Percentiles rank a stretch among this genome's conserved stretches.
These are phyloP conservation scores for Dothiorella sarmentorum DNA, from an alignment of 2,329 filamentous ascomycete species.

Conservation along the genomic window DNA sequence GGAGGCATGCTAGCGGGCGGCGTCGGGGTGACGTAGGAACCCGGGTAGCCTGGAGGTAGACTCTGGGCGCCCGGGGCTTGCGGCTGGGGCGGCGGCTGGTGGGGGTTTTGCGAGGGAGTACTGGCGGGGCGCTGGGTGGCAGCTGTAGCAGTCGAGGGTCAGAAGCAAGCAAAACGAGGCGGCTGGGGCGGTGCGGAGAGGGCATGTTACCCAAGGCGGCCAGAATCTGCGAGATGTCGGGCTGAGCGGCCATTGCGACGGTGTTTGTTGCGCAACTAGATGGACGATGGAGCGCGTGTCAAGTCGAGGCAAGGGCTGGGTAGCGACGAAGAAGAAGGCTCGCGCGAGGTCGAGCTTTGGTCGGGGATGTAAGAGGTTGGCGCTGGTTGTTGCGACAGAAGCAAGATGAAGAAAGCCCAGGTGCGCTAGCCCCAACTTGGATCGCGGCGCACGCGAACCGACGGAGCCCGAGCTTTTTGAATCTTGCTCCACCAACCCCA, in stretches of 20 bases:
- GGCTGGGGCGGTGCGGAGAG: neutral
- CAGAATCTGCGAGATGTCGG: slow-evolving; percentile 39
- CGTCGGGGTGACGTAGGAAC: slow-evolving; percentile 38
- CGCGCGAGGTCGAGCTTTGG: slow-evolving; percentile 6
- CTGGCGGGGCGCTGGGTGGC: slow-evolving; percentile 50
- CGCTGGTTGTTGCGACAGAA: slow-evolving; percentile 10
- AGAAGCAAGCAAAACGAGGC: slow-evolving; percentile 2
- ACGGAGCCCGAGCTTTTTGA: neutral
- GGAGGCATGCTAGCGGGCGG: slow-evolving; percentile 35
- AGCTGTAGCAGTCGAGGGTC: slow-evolving; percentile 22
- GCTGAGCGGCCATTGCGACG: slow-evolving; percentile 31
- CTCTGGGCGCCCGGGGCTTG: slow-evolving; percentile 39
- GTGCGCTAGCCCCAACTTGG: slow-evolving; percentile 5
- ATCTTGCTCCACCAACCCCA: too few species aligned
- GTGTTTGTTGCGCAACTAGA: neutral
- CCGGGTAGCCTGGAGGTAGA: slow-evolving; percentile 43
- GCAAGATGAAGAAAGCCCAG: slow-evolving; percentile 15
- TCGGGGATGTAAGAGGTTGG: slow-evolving; percentile 5
- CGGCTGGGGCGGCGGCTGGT: slow-evolving; percentile 39
- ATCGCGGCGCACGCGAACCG: slow-evolving; percentile 6
- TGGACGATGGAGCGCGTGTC: neutral
- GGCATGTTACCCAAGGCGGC: slow-evolving; percentile 35
- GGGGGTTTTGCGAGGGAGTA: slow-evolving; percentile 47
- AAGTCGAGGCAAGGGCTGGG: neutral
- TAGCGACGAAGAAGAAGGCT: neutral